Percentiles rank a stretch among this genome's conserved stretches.
phyloP scores from a whole-genome alignment of 192 early-diverging fungal genomes.

The Umbelopsis isabellina region DNA sequence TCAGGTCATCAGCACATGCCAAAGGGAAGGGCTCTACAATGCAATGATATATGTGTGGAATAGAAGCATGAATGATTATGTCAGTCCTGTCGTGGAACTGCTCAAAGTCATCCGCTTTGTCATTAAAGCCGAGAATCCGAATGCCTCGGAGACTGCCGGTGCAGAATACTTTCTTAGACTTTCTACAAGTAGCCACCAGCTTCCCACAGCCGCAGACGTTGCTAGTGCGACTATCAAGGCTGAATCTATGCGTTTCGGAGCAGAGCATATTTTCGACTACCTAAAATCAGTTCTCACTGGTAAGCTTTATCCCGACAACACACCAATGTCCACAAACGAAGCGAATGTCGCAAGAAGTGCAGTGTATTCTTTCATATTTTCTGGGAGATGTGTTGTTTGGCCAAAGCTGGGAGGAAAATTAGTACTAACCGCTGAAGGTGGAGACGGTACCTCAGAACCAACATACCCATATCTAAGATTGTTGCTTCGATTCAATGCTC shows the following conservation, averaged over 20 bases:
- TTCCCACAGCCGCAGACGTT: conserved; percentile 4
- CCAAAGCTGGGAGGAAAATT: conserved; percentile 55
- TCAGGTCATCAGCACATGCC: conserved; percentile 59
- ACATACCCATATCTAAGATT: conserved; percentile 64
- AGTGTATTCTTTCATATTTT: conserved; percentile 64
- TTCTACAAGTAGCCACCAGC: not conserved
- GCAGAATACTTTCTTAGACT: conserved; percentile 2
- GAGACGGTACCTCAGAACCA: conserved; percentile 52
- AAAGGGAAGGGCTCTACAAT: conserved; percentile 55
- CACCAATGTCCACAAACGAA: conserved; percentile 36
- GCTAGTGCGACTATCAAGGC: conserved; percentile 13
- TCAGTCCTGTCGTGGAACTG: conserved; percentile 60
- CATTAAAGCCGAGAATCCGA: conserved; percentile 25
- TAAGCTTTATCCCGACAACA: conserved; percentile 52
- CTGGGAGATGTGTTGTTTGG: conserved; percentile 65
- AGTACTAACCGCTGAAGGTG: conserved; percentile 56
- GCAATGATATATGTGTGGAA: conserved; percentile 67
- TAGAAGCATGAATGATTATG: conserved; percentile 61
- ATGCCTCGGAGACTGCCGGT: not conserved
- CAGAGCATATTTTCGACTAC: conserved; percentile 58
- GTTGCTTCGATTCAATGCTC: conserved; percentile 53
- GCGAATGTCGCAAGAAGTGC: conserved; percentile 55
- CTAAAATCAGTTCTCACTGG: conserved; percentile 54
- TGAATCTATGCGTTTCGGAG: conserved; percentile 33
- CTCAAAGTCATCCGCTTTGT: conserved; percentile 55